phyloP scores from a whole-genome alignment of 164 flowering plant genomes.

The Chloranthus sessilifolius region DNA sequence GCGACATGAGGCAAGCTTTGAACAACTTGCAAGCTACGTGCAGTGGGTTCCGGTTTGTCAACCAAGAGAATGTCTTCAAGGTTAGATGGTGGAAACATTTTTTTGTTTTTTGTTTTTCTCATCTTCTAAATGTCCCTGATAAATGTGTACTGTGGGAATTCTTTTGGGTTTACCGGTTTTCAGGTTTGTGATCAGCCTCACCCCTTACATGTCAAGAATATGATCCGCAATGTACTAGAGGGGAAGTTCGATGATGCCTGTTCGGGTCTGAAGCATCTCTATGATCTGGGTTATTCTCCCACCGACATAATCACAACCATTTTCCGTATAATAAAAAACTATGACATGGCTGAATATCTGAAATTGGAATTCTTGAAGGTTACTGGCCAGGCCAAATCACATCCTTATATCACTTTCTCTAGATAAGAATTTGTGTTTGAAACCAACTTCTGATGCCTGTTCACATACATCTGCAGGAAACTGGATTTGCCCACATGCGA shows the following conservation, averaged over 20 bases:
- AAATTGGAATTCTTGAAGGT: slow-evolving; percentile 98
- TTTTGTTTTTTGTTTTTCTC: background rate
- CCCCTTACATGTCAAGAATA: slow-evolving; percentile 92
- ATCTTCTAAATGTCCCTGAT: background rate
- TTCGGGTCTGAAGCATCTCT: slow-evolving; percentile 82
- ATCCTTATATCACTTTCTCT: background rate
- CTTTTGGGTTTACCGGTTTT: slow-evolving; percentile 7
- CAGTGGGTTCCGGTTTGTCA: slow-evolving; percentile 95
- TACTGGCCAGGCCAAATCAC: no score
- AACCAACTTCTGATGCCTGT: background rate
- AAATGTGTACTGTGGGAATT: background rate
- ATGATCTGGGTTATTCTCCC: slow-evolving; percentile 95
- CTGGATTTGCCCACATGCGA: slow-evolving; percentile 99
- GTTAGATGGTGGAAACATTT: slow-evolving; percentile 24
- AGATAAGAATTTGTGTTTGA: no score
- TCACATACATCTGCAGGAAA: slow-evolving; percentile 52
- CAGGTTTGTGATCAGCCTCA: slow-evolving; percentile 99
- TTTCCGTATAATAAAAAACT: slow-evolving; percentile 88
- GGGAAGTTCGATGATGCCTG: slow-evolving; percentile 97
- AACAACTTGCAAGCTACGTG: slow-evolving; percentile 94
- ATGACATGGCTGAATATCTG: slow-evolving; percentile 94
- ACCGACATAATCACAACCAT: slow-evolving; percentile 96
- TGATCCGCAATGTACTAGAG: slow-evolving; percentile 76
- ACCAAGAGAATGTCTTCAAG: slow-evolving; percentile 98
- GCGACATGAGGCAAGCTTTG: slow-evolving; percentile 98